Evolutionary conservation across 2,329 filamentous ascomycete genomes (phyloP).

Genomic region (Ophiostoma piceae): DNA sequence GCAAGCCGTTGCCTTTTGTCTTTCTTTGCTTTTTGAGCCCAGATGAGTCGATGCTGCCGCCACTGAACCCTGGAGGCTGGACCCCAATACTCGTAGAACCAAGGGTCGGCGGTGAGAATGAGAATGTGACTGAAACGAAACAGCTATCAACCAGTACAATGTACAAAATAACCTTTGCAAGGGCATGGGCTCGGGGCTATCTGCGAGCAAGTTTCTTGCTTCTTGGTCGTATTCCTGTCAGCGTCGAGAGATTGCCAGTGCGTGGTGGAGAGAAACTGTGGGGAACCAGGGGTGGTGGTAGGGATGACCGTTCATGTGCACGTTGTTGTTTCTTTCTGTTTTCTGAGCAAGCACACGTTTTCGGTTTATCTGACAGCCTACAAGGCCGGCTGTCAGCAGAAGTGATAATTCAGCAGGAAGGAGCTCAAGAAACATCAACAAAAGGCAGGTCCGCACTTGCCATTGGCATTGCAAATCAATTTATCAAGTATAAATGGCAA

Average conservation of each 20-base stretch:
- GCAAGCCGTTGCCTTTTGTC: too few species aligned
- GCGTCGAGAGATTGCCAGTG: not conserved
- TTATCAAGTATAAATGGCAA: not conserved
- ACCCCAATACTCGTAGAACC: not conserved
- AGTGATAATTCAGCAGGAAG: not conserved
- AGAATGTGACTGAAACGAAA: not conserved
- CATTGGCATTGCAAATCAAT: not conserved
- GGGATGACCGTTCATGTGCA: not conserved
- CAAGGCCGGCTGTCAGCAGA: too few species aligned
- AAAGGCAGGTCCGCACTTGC: not conserved
- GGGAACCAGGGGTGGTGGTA: not conserved
- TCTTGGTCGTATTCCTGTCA: constrained; percentile 4
- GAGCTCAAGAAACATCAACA: not conserved
- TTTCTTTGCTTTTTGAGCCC: not conserved
- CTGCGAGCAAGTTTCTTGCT: constrained; percentile 7
- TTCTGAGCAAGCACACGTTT: not conserved
- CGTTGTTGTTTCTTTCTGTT: not conserved
- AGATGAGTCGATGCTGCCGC: not conserved
- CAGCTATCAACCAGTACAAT: not conserved
- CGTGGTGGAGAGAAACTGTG: not conserved
- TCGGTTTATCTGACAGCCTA: not conserved
- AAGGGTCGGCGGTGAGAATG: not conserved
- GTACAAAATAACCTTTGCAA: not conserved
- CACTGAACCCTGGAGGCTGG: not conserved
- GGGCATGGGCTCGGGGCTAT: not conserved